Percentiles rank a stretch among this genome's conserved stretches.
phyloP scores from a whole-genome alignment of 2,329 filamentous ascomycete genomes.

The Penicillium italicum region DNA sequence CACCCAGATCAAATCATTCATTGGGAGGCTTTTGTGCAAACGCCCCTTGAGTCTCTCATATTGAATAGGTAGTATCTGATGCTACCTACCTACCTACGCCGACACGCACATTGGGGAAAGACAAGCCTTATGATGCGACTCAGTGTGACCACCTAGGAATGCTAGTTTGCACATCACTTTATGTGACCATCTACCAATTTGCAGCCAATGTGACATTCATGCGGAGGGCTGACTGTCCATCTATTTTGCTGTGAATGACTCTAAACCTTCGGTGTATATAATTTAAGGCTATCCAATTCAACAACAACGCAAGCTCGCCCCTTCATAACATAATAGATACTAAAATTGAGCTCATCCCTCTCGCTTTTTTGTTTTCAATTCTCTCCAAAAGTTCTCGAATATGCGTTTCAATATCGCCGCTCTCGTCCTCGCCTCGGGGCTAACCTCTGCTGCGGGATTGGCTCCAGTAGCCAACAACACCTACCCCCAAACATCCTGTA shows the following conservation, averaged over 20 bases:
- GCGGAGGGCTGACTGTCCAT: not conserved
- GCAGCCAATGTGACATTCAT: conserved; percentile 8
- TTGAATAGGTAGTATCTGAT: not conserved
- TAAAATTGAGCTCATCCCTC: not conserved
- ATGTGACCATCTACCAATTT: not conserved
- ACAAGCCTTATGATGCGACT: conserved; percentile 10
- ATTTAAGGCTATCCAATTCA: not conserved
- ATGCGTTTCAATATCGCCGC: conserved; percentile 15
- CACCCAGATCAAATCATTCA: not conserved
- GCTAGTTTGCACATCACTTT: not conserved
- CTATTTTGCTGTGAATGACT: not conserved
- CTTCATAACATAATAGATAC: not conserved
- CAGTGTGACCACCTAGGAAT: conserved; percentile 10
- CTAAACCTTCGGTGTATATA: not conserved
- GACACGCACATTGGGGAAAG: not conserved
- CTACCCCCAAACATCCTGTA: not conserved
- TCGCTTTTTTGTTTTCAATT: not conserved
- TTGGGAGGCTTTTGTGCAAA: not conserved
- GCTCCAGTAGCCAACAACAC: not conserved
- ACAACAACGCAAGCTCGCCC: not conserved
- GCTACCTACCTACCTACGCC: not conserved
- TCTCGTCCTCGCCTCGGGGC: conserved; percentile 6
- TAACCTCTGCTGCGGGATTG: conserved; percentile 1
- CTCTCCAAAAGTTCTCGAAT: not conserved
- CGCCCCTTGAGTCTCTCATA: not conserved